phyloP scores from a whole-genome alignment of 495 filamentous ascomycete species.

The Talaromyces nanjingensis region DNA sequence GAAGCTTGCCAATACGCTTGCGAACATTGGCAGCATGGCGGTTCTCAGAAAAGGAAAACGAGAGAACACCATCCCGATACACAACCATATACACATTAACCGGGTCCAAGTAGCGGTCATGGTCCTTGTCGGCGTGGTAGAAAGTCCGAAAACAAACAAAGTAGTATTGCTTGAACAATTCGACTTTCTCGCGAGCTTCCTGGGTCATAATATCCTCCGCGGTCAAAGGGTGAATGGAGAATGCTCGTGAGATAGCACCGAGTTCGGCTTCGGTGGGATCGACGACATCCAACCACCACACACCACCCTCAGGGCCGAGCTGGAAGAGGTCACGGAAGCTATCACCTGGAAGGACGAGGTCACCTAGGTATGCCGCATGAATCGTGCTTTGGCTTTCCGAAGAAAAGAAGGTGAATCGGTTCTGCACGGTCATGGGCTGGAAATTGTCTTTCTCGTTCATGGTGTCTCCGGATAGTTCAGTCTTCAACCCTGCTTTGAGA shows the following conservation, averaged over 20 bases:
- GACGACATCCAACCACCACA: conserved; percentile 94
- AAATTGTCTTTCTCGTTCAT: conserved; percentile 29
- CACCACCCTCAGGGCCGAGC: conserved; percentile 64
- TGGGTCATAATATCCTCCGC: conserved; percentile 91
- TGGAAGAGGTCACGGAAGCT: conserved; percentile 84
- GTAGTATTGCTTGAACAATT: conserved; percentile 95
- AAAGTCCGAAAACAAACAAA: conserved; percentile 97
- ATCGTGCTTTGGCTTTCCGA: conserved; percentile 87
- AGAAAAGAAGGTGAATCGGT: conserved; percentile 91
- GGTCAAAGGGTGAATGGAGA: conserved; percentile 87
- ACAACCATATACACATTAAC: conserved; percentile 96
- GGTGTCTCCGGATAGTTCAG: conserved; percentile 18
- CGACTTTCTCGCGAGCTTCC: conserved; percentile 95
- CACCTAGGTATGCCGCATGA: conserved; percentile 81
- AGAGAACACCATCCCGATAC: conserved; percentile 90
- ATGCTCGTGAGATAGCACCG: conserved; percentile 79
- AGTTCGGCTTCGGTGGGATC: conserved; percentile 87
- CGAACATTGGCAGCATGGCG: conserved; percentile 81
- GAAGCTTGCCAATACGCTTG: conserved; percentile 82
- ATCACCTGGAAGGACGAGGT: conserved; percentile 80
- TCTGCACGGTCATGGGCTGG: conserved; percentile 49
- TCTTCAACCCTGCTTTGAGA: conserved; percentile 14
- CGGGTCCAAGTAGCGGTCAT: conserved; percentile 75
- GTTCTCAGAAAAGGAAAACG: conserved; percentile 83
- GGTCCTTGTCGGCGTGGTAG: conserved; percentile 68